These are phyloP conservation scores for Drosera spatulata DNA, from an alignment of 179 eudicot species.

Conservation along the genomic window DNA sequence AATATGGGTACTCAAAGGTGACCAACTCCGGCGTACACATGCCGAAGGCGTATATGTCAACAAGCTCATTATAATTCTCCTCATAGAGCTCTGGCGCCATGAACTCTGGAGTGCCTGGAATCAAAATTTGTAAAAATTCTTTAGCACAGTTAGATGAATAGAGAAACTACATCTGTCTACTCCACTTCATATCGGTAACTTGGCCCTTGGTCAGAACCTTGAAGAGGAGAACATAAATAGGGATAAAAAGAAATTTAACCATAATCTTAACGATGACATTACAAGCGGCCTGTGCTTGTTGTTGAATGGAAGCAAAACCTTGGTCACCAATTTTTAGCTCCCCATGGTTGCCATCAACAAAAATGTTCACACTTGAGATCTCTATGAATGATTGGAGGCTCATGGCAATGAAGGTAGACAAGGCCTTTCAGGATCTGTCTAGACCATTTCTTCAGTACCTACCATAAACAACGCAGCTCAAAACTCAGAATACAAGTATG, in stretches of 20 bases:
- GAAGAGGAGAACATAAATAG: neutral
- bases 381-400: slow-evolving; percentile 87
- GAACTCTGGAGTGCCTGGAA: slow-evolving; percentile 88
- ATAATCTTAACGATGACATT: slow-evolving; percentile 86
- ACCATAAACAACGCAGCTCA: neutral
- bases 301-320: slow-evolving; percentile 86
- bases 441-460: slow-evolving; percentile 97
- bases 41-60: slow-evolving; percentile 91
- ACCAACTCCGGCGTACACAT: slow-evolving; percentile 91
- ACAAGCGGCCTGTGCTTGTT: slow-evolving; percentile 83
- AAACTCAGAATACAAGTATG: slow-evolving; percentile 5
- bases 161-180: too few relatives aligned
- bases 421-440: slow-evolving; percentile 87
- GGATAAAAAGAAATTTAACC: slow-evolving; percentile 1
- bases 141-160: too few relatives aligned
- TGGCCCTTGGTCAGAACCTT: too few relatives aligned
- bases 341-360: slow-evolving; percentile 89
- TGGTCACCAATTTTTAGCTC: slow-evolving; percentile 95
- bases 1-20: slow-evolving; percentile 89
- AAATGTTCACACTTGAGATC: slow-evolving; percentile 90
- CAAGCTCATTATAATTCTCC: slow-evolving; percentile 91
- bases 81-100: slow-evolving; percentile 98
- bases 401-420: slow-evolving; percentile 78
- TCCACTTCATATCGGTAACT: too few relatives aligned
- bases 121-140: neutral